A percentile compares a stretch with the other conserved stretches of the same genome.
phyloP scores from a whole-genome alignment of 305 asterid species.

The Plantago rigida region DNA sequence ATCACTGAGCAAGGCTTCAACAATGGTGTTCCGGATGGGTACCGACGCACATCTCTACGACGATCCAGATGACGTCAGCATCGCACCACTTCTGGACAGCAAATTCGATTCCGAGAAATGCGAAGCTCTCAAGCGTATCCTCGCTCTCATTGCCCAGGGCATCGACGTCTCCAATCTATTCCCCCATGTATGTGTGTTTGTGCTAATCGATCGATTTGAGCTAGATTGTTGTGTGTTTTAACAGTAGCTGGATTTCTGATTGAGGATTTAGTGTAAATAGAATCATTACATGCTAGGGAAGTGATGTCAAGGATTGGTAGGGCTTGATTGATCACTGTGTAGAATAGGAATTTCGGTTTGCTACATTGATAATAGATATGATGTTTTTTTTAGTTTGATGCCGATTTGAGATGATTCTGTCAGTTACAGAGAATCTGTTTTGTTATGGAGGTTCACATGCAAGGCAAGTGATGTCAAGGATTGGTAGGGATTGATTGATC shows the following conservation, averaged over 20 bases:
- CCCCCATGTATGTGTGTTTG: constrained; percentile 50
- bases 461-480: too few species aligned
- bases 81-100: constrained; percentile 81
- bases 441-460: not conserved
- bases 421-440: constrained; percentile 1
- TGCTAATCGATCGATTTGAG: not conserved
- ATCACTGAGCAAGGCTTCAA: constrained; percentile 83
- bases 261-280: not conserved
- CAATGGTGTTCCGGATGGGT: constrained; percentile 87
- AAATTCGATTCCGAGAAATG: constrained; percentile 87
- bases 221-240: not conserved
- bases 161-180: constrained; percentile 72
- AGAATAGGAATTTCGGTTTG: too few species aligned
- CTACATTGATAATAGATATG: not conserved
- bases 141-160: constrained; percentile 92
- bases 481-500: too few species aligned
- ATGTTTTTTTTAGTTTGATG: not conserved
- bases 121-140: constrained; percentile 92
- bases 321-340: too few species aligned
- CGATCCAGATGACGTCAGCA: constrained; percentile 89
- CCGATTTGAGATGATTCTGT: not conserved
- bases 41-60: constrained; percentile 93
- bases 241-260: not conserved
- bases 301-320: too few species aligned
- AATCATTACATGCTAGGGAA: not conserved